phyloP scores from a whole-genome alignment of 306 rosid genomes.

The Lathyrus oleraceus region DNA sequence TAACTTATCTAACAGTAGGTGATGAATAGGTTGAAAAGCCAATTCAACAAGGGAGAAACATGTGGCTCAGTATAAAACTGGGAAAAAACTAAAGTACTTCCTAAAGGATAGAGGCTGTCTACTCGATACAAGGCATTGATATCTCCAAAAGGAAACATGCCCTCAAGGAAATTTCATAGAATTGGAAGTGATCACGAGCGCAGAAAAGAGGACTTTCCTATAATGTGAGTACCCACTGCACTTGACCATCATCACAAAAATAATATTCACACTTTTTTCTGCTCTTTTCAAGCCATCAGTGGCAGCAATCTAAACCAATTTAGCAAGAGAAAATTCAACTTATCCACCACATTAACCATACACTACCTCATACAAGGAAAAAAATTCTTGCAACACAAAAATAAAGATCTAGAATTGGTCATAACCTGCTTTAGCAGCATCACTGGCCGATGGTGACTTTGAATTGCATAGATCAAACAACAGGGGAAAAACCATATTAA shows the following conservation, averaged over 20 bases:
- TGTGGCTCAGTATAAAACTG: neutral
- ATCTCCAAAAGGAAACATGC: neutral
- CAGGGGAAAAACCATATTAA: slow-evolving; percentile 65
- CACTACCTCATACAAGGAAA: slow-evolving; percentile 11
- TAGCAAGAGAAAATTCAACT: slow-evolving; percentile 20
- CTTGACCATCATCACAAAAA: slow-evolving; percentile 11
- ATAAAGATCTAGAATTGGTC: slow-evolving; percentile 32
- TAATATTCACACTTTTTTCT: neutral
- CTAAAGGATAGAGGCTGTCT: neutral
- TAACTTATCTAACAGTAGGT: neutral
- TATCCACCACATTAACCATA: slow-evolving; percentile 10
- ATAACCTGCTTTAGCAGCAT: slow-evolving; percentile 65
- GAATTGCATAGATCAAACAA: slow-evolving; percentile 62
- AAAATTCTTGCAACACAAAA: slow-evolving; percentile 16
- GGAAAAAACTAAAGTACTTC: neutral
- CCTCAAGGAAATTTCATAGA: neutral
- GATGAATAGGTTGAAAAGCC: neutral
- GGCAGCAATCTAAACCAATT: slow-evolving; percentile 13
- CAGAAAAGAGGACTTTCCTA: neutral
- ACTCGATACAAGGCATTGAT: neutral
- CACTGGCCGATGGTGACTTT: slow-evolving; percentile 52
- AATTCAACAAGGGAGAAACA: neutral
- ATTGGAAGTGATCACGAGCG: neutral
- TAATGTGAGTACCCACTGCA: neutral
- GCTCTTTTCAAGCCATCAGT: slow-evolving; percentile 1